Conservation (phyloP, 257 asterid species). For the Marsdenia floribunda region DNA sequence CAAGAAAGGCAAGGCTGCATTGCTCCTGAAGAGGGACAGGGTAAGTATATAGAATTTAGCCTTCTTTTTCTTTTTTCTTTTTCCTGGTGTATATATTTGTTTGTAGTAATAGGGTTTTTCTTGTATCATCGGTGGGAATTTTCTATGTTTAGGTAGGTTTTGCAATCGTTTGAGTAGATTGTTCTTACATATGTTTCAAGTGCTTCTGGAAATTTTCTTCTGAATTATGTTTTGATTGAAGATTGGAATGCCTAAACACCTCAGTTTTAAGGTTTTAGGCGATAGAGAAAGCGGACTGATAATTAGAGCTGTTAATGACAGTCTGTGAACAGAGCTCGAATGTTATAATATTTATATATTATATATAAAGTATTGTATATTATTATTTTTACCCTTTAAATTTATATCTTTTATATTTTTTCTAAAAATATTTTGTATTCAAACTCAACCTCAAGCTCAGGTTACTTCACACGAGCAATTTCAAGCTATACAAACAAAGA, state of each 20-base stretch:
- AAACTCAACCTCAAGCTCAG: no score
- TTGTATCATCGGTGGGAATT: background rate
- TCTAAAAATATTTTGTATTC: no score
- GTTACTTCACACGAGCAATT: no score
- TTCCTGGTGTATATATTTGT: background rate
- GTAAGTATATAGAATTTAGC: slow-evolving; percentile 31
- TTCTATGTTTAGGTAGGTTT: background rate
- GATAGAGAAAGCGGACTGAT: background rate
- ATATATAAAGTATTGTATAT: no score
- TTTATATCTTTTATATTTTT: no score
- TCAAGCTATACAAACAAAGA: no score
- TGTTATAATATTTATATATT: no score
- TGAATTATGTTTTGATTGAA: background rate
- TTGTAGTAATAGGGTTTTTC: background rate
- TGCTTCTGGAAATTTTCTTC: background rate
- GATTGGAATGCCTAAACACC: background rate
- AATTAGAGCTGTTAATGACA: no score
- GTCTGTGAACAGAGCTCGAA: no score
- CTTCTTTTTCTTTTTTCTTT: background rate
- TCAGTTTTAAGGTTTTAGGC: background rate
- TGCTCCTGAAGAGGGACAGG: slow-evolving; percentile 77
- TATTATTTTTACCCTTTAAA: no score
- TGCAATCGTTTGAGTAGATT: background rate
- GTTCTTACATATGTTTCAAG: background rate
- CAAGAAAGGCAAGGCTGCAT: slow-evolving; percentile 90